Evolutionary conservation across 192 early-diverging fungal species (phyloP).

Genomic region (Entomortierella lignicola): DNA sequence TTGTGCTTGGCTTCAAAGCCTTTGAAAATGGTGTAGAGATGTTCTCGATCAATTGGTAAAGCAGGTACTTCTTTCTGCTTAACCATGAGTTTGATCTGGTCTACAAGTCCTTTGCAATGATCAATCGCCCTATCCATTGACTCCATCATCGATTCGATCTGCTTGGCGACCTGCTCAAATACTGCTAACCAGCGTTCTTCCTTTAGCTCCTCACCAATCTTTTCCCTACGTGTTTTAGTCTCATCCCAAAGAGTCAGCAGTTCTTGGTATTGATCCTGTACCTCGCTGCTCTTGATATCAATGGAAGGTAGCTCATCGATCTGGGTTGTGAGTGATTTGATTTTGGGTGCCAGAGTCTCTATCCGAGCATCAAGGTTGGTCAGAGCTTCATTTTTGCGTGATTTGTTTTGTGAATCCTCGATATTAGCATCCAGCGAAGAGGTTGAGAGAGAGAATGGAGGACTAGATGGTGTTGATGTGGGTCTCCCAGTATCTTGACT

Average conservation of each 20-base stretch:
- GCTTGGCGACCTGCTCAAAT: constrained; percentile 64
- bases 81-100: constrained; percentile 48
- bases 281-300: background rate
- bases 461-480: background rate
- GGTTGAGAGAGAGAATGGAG: constrained; percentile 8
- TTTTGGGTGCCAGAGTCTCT: constrained; percentile 53
- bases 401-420: constrained; percentile 6
- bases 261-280: constrained; percentile 29
- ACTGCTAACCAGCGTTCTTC: constrained; percentile 66
- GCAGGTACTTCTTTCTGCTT: constrained; percentile 35
- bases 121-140: constrained; percentile 60
- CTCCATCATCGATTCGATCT: constrained; percentile 68
- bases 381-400: constrained; percentile 25
- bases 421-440: background rate
- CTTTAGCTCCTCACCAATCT: constrained; percentile 59
- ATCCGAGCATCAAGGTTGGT: constrained; percentile 57
- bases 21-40: constrained; percentile 63
- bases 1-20: constrained; percentile 68
- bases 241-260: constrained; percentile 57
- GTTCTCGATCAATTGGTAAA: constrained; percentile 53
- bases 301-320: constrained; percentile 1
- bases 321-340: constrained; percentile 43
- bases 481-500: background rate
- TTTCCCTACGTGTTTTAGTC: constrained; percentile 58
- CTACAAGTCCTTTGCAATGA: constrained; percentile 60